Evolutionary conservation across 495 filamentous ascomycete genomes (phyloP), one percentile per base, ranked within the genome.

Genomic region (Endocarpon pusillum): DNA sequence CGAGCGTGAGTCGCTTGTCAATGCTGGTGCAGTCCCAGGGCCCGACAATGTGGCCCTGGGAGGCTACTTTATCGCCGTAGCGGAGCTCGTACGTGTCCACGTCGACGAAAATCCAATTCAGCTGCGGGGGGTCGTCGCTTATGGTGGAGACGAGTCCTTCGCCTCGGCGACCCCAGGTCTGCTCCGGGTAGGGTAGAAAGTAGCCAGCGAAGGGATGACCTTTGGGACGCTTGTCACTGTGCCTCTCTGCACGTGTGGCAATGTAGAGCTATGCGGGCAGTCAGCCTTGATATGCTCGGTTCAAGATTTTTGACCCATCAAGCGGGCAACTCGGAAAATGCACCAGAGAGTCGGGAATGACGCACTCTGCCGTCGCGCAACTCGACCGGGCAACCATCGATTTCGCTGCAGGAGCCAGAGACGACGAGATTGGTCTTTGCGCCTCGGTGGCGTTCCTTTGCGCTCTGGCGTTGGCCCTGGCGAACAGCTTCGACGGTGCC

Each of bases 91-190:
- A 53, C 19, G 56, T 70, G 41, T 66, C 64, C 39, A 64, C 59
- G 53, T 73, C 67, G 38, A 69, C 61, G 36, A 67, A 76, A 8
- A 76, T 65, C 71, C 71, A 76, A 54, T 74, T 71, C 19, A 76
- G 60, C 57, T 67, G 61, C 12, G 71, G 71, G 3, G 70, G 68
- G 37, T 71, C 65, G 34, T 70, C 68, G 1, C 52, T 50, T 42
- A 73, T 67, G 28, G 63, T 63, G 21, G 67, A 64, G 36, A 76
- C 71, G 35, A 73, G 51, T 3, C 69, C 70, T 35, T 52, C 49
- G 30, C 44, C 49, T 15, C 37, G 31, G 14, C 42, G 45, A 36
- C 62, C 59, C 46, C 63, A 67, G 30, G 62, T 49, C 30, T 59
- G 59, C n/a, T 66, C 61, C 15, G 71, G 71, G 43, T 72, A 73